These are phyloP conservation scores for Carex cristatella DNA, from an alignment of 176 grass and related monocot genomes.

Conservation along the genomic window DNA sequence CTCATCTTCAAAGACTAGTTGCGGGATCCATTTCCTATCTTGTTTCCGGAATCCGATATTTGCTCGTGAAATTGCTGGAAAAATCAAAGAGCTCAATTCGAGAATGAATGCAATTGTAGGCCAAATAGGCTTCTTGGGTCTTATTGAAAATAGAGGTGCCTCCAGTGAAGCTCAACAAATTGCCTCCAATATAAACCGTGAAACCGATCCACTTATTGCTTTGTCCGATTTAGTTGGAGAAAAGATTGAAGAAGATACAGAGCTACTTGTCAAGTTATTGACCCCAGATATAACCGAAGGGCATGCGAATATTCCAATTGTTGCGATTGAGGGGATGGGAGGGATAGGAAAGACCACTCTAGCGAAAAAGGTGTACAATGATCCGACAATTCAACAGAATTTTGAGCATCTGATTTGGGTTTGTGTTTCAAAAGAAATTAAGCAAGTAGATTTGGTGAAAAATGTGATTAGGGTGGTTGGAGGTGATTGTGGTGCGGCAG, in stretches of 20 bases:
- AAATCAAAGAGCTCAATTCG: too few species aligned
- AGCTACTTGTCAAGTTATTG: not conserved
- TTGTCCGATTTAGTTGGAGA: not conserved
- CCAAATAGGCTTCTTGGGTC: too few species aligned
- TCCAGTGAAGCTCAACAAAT: too few species aligned
- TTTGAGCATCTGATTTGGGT: conserved; percentile 26
- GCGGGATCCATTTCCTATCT: too few species aligned
- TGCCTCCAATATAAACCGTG: not conserved
- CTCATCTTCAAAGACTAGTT: too few species aligned
- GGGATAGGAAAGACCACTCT: conserved; percentile 55
- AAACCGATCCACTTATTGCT: not conserved
- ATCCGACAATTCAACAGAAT: not conserved
- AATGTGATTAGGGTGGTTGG: conserved; percentile 11
- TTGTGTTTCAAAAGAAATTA: conserved; percentile 27
- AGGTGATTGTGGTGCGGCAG: not conserved
- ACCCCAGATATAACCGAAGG: not conserved
- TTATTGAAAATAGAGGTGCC: too few species aligned
- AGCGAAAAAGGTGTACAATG: conserved; percentile 36
- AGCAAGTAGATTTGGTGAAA: conserved; percentile 6
- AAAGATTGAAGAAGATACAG: not conserved
- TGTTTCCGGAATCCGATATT: too few species aligned
- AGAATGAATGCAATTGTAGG: too few species aligned
- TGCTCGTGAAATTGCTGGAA: too few species aligned
- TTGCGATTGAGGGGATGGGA: conserved; percentile 28
- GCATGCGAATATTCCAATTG: not conserved